Conservation (phyloP, 1,139 yeast species). For the Candida neerlandica region DNA sequence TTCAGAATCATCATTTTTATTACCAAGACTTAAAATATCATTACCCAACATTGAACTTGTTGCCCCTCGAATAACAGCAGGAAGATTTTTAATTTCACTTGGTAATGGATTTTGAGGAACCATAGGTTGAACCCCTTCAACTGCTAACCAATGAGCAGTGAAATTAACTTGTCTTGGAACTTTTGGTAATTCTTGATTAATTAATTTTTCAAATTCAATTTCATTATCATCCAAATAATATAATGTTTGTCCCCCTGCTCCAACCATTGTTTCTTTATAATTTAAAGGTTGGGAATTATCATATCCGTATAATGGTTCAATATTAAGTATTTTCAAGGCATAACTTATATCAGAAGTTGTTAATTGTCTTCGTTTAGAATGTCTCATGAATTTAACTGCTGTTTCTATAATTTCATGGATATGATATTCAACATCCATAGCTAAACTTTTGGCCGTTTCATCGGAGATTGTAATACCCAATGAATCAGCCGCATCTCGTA, state of each 20-base stretch:
- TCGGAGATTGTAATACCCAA: constrained; percentile 85
- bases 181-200: constrained; percentile 92
- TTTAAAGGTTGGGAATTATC: constrained; percentile 62
- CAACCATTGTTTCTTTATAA: constrained; percentile 82
- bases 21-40: constrained; percentile 36
- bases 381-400: constrained; percentile 94
- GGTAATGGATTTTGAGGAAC: constrained; percentile 95
- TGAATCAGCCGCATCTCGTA: constrained; percentile 92
- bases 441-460: constrained; percentile 90
- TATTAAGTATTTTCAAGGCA: constrained; percentile 82
- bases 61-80: constrained; percentile 74
- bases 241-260: constrained; percentile 87
- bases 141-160: constrained; percentile 98
- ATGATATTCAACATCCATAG: constrained; percentile 98
- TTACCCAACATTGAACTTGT: constrained; percentile 51
- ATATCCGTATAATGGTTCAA: constrained; percentile 85
- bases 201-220: constrained; percentile 89
- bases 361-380: constrained; percentile 80
- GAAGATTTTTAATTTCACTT: constrained; percentile 65
- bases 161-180: constrained; percentile 91
- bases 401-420: constrained; percentile 94
- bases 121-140: constrained; percentile 98
- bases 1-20: constrained; percentile 22
- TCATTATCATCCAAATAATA: constrained; percentile 91
- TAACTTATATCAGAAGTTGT: constrained; percentile 81